A percentile compares a stretch with the other conserved stretches of the same genome.
phyloP scores from a whole-genome alignment of 139 green algal genomes.

The Chlorella sp. region DNA sequence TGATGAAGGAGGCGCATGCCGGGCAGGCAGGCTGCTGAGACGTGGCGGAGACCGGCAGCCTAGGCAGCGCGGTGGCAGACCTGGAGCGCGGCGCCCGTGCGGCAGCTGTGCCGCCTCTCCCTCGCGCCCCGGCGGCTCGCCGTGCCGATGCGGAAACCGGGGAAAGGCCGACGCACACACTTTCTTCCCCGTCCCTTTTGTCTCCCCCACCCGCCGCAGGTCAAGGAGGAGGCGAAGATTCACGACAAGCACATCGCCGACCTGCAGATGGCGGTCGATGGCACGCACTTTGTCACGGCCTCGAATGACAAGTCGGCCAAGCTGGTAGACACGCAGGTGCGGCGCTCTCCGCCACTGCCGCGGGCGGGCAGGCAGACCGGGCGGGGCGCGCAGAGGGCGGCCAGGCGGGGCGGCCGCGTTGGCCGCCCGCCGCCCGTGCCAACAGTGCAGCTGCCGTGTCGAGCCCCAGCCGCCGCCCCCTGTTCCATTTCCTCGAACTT shows the following conservation, averaged over 20 bases:
- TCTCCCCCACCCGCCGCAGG: too few relatives aligned
- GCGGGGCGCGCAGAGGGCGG: too few relatives aligned
- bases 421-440: too few relatives aligned
- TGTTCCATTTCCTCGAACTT: too few relatives aligned
- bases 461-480: too few relatives aligned
- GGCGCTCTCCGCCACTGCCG: neutral
- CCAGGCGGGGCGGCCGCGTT: too few relatives aligned
- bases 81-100: neutral
- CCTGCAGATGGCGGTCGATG: slow-evolving; percentile 70
- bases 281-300: slow-evolving; percentile 93
- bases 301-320: slow-evolving; percentile 92
- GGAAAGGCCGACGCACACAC: too few relatives aligned
- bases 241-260: slow-evolving; percentile 90
- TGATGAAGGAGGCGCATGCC: neutral
- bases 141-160: too few relatives aligned
- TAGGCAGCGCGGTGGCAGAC: neutral
- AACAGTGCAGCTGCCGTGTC: too few relatives aligned
- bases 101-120: neutral
- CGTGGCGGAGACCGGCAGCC: neutral
- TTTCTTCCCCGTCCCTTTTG: too few relatives aligned
- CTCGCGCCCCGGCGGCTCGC: neutral
- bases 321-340: slow-evolving; percentile 73
- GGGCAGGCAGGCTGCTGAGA: neutral
- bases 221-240: slow-evolving; percentile 63
- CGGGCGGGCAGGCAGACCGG: neutral